A percentile compares a stretch with the other conserved stretches of the same genome.
Conservation (phyloP, 805 yeast species). For the Cephaloascus fragrans region DNA sequence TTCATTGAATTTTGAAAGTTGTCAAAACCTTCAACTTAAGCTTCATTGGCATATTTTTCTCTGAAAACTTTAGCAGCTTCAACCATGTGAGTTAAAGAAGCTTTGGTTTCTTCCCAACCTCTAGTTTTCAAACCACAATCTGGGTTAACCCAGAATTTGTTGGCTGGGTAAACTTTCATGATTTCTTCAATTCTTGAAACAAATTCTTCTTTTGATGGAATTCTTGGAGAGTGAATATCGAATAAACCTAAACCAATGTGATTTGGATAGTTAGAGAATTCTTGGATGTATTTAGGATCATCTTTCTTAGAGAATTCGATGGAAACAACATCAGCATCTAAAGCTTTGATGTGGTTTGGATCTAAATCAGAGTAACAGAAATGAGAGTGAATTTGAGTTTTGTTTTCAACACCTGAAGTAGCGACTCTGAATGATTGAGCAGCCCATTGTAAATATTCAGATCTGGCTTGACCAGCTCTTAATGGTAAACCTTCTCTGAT, state of each 20-base stretch:
- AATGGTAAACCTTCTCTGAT: slow-evolving; percentile 99
- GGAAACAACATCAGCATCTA: slow-evolving; percentile 98
- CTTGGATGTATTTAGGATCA: slow-evolving; percentile 95
- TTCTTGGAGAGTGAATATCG: slow-evolving; percentile 99
- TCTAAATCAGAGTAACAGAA: slow-evolving; percentile 99
- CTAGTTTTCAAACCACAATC: slow-evolving; percentile 99
- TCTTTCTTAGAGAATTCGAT: slow-evolving; percentile 99
- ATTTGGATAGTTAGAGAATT: slow-evolving; percentile 97
- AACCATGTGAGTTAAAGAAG: slow-evolving; percentile 96
- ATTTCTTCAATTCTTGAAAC: slow-evolving; percentile 88
- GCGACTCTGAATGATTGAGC: slow-evolving; percentile 99
- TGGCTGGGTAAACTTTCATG: slow-evolving; percentile 94
- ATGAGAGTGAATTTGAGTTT: slow-evolving; percentile 98
- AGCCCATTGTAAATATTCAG: slow-evolving; percentile 96
- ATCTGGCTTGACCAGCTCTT: slow-evolving; percentile 95
- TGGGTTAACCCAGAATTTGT: slow-evolving; percentile 99
- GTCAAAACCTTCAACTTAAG: not conserved
- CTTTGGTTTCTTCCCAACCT: slow-evolving; percentile 97
- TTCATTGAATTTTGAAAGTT: slow-evolving; percentile 3
- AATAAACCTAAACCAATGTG: slow-evolving; percentile 99
- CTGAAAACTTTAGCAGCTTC: slow-evolving; percentile 94
- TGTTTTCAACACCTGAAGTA: slow-evolving; percentile 92
- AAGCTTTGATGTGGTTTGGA: slow-evolving; percentile 98
- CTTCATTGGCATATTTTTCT: slow-evolving; percentile 14
- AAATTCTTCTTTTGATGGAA: slow-evolving; percentile 96